Evolutionary conservation across 768 basidiomycete species (phyloP).

Genomic region (Amanita thiersii): DNA sequence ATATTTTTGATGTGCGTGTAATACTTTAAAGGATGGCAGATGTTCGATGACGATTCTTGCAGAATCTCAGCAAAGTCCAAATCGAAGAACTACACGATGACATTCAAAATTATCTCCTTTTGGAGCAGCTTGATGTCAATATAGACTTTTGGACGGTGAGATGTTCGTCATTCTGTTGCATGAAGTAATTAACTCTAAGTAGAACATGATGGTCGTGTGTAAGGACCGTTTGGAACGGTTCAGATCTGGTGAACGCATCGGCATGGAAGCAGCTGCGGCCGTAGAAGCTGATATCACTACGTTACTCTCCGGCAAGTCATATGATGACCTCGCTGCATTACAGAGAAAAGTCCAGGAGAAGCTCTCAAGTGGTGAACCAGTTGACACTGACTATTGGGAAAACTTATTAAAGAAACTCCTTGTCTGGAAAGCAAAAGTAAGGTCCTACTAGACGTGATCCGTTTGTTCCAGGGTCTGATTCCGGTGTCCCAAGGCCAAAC

Average conservation of each 20-base stretch:
- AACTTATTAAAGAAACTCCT: slow-evolving; percentile 81
- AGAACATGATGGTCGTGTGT: slow-evolving; percentile 98
- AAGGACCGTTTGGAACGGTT: slow-evolving; percentile 82
- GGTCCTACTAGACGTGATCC: not conserved
- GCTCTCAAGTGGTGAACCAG: slow-evolving; percentile 83
- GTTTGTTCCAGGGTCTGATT: not conserved
- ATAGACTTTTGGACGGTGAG: slow-evolving; percentile 96
- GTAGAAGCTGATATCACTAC: slow-evolving; percentile 82
- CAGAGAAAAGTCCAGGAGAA: slow-evolving; percentile 87
- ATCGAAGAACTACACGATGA: slow-evolving; percentile 92
- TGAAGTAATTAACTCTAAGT: slow-evolving; percentile 7
- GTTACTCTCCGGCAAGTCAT: slow-evolving; percentile 78
- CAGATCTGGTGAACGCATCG: slow-evolving; percentile 51
- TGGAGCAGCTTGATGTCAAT: slow-evolving; percentile 80
- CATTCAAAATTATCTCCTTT: slow-evolving; percentile 82
- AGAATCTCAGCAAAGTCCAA: slow-evolving; percentile 85
- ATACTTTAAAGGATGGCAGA: not conserved
- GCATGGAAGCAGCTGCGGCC: slow-evolving; percentile 62
- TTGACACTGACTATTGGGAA: slow-evolving; percentile 99
- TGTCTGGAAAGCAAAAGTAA: slow-evolving; percentile 95
- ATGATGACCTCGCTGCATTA: slow-evolving; percentile 73
- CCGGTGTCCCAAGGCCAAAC: slow-evolving; percentile 56
- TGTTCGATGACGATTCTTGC: slow-evolving; percentile 12
- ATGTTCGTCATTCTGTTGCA: slow-evolving; percentile 7
- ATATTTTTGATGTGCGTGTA: slow-evolving; percentile 81